Percentiles rank a stretch among this genome's conserved stretches.
Conservation (phyloP, 2,329 filamentous ascomycete genomes). For the Verticillium tricorpus region DNA sequence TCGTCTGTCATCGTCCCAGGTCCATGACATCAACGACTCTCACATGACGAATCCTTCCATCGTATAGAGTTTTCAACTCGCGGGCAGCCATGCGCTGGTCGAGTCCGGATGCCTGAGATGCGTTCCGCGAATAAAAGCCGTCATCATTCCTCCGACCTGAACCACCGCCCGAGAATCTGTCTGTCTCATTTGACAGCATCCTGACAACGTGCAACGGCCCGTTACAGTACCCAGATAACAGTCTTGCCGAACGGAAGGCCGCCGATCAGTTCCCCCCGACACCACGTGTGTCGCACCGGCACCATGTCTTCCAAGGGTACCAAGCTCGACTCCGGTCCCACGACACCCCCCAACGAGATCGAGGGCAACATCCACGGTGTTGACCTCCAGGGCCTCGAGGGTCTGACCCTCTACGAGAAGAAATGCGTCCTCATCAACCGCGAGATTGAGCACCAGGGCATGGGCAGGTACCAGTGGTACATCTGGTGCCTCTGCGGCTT, state of each 20-base stretch:
- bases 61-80: too few relatives aligned
- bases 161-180: neutral
- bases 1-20: neutral
- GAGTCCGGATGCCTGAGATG: neutral
- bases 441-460: constrained; percentile 47
- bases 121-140: neutral
- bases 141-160: neutral
- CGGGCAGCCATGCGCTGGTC: too few relatives aligned
- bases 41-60: neutral
- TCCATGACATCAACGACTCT: neutral
- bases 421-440: constrained; percentile 30
- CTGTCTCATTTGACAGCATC: neutral
- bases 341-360: constrained; percentile 22
- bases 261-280: neutral
- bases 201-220: neutral
- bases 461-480: constrained; percentile 50
- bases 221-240: neutral
- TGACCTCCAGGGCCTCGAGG: constrained; percentile 14
- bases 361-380: constrained; percentile 1
- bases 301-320: constrained; percentile 25
- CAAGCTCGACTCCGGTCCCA: constrained; percentile 28
- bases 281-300: neutral
- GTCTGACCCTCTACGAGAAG: constrained; percentile 26
- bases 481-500: constrained; percentile 49
- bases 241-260: too few relatives aligned